These are phyloP conservation scores for Xylaria sp. DNA, from an alignment of 2,329 filamentous ascomycete species.

Conservation along the genomic window DNA sequence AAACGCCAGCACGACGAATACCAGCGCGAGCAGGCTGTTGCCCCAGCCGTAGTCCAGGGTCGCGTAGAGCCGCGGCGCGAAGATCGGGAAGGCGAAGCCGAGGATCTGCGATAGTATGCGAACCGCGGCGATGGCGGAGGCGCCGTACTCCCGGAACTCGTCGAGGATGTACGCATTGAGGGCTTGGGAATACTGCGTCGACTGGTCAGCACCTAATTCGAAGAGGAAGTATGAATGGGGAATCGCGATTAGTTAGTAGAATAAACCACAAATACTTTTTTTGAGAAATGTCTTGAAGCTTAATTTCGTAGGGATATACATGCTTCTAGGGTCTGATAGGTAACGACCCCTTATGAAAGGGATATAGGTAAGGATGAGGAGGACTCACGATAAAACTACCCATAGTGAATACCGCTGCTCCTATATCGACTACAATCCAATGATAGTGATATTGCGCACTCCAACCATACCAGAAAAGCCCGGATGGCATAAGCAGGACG, in stretches of 20 bases:
- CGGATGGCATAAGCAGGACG: slow-evolving; percentile 60
- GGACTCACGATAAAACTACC: slow-evolving; percentile 58
- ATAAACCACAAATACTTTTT: neutral
- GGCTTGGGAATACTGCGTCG: slow-evolving; percentile 57
- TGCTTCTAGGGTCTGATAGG: no score
- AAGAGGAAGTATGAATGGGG: neutral
- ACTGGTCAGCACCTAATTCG: neutral
- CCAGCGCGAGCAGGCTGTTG: slow-evolving; percentile 55
- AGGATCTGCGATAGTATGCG: slow-evolving; percentile 64
- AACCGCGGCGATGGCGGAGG: slow-evolving; percentile 60
- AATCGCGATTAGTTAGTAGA: neutral
- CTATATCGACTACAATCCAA: slow-evolving; percentile 70
- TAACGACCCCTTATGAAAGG: no score
- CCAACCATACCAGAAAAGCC: slow-evolving; percentile 69
- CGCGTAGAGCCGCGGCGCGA: slow-evolving; percentile 56
- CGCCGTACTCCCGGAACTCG: slow-evolving; percentile 53
- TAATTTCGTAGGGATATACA: neutral
- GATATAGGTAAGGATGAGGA: neutral
- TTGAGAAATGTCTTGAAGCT: neutral
- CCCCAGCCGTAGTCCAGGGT: slow-evolving; percentile 54
- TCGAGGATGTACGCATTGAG: slow-evolving; percentile 68
- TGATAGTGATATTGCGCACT: slow-evolving; percentile 61
- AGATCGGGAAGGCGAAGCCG: slow-evolving; percentile 67
- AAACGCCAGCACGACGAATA: slow-evolving; percentile 46
- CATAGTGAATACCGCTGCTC: slow-evolving; percentile 63